Percentiles rank a stretch among this genome's conserved stretches.
phyloP scores from a whole-genome alignment of 495 filamentous ascomycete genomes.

The Neurospora sp. region DNA sequence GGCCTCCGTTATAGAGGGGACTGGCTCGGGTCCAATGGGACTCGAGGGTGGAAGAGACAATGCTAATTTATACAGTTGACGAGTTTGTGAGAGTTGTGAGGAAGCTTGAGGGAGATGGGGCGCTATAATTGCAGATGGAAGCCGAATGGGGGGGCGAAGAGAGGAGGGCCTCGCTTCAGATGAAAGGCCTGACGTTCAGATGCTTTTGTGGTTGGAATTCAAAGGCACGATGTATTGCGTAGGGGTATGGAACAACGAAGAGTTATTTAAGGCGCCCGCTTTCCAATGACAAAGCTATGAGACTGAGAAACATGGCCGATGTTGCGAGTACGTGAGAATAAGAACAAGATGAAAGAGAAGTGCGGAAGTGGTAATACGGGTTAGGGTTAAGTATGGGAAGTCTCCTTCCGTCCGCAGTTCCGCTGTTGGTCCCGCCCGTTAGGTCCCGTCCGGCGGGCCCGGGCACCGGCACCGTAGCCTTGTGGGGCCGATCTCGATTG shows the following conservation, averaged over 20 bases:
- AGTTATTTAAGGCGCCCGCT: no score
- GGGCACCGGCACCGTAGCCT: background rate
- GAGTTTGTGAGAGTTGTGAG: constrained; percentile 6
- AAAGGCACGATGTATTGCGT: no score
- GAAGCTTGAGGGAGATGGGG: background rate
- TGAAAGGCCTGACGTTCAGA: no score
- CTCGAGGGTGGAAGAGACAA: background rate
- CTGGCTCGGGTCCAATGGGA: background rate
- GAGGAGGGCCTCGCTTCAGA: background rate
- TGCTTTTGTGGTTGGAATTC: no score
- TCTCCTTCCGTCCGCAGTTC: background rate
- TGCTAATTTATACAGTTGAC: background rate
- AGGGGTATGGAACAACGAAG: no score
- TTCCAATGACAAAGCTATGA: no score
- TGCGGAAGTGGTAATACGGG: background rate
- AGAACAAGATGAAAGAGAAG: background rate
- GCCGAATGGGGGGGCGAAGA: background rate
- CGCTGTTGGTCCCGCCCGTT: no score
- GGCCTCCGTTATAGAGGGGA: background rate
- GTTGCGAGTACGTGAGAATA: background rate
- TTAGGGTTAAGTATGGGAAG: background rate
- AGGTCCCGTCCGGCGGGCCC: background rate
- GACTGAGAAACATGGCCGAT: background rate
- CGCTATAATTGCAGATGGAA: background rate
- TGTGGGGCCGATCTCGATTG: background rate